Conservation (phyloP, 306 rosid genomes). For the Spatholobus suberectus region DNA sequence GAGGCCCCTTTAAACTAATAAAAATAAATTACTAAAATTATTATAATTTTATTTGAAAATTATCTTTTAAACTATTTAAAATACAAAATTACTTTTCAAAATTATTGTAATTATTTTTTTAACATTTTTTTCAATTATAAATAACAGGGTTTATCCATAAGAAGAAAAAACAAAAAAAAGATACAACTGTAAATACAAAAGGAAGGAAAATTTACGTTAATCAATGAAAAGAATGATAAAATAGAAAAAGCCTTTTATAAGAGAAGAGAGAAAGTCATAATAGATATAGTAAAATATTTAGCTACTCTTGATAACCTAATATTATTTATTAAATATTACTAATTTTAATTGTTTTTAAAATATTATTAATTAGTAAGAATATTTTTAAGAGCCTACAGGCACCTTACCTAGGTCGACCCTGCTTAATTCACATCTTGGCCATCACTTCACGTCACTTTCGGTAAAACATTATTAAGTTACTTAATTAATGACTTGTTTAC, state of each 20-base stretch:
- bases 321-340: background rate
- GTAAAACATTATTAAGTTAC: background rate
- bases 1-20: no score
- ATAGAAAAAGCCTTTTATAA: no score
- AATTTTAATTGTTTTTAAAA: background rate
- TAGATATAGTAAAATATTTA: no score
- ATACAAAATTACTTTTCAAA: background rate
- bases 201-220: background rate
- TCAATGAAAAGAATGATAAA: no score
- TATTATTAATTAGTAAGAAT: background rate
- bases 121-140: background rate
- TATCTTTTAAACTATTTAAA: background rate
- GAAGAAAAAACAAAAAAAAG: background rate
- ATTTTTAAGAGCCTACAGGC: background rate
- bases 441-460: background rate
- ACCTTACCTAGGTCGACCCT: background rate
- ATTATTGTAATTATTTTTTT: background rate
- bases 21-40: background rate
- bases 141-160: background rate
- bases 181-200: background rate
- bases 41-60: background rate
- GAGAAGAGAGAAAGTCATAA: background rate
- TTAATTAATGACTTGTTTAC: no score
- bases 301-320: background rate
- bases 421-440: background rate